phyloP scores from a whole-genome alignment of 2,329 filamentous ascomycete genomes.

The Nannizzia gypsea region DNA sequence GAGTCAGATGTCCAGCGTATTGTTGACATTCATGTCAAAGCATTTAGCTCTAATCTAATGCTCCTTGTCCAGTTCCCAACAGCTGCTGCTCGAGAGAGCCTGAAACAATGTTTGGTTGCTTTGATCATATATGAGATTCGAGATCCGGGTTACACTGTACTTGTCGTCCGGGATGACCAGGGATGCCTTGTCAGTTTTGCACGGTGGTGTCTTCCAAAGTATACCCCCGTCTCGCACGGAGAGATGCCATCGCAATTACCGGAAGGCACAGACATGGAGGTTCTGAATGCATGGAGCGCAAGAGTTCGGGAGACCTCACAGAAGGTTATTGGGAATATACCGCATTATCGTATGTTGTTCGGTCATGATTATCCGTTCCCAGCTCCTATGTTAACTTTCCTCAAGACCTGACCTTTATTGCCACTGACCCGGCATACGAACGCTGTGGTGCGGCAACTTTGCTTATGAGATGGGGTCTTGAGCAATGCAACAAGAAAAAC shows the following conservation, averaged over 20 bases:
- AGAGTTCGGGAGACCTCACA: neutral
- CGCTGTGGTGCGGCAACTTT: slow-evolving; percentile 14
- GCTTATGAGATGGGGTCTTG: slow-evolving; percentile 15
- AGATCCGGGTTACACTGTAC: slow-evolving; percentile 13
- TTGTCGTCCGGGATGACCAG: slow-evolving; percentile 12
- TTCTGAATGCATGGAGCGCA: neutral
- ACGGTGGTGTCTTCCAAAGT: neutral
- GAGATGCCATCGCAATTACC: neutral
- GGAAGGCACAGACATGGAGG: neutral
- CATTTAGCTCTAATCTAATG: slow-evolving; percentile 17
- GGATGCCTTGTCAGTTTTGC: neutral
- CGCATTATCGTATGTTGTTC: neutral
- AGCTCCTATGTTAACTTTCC: neutral
- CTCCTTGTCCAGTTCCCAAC: slow-evolving; percentile 20
- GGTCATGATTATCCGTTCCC: no score
- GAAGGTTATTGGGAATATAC: neutral
- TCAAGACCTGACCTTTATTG: slow-evolving; percentile 16
- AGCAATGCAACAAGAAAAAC: slow-evolving; percentile 9
- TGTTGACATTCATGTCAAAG: slow-evolving; percentile 19
- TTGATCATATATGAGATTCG: slow-evolving; percentile 15
- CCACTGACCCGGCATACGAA: slow-evolving; percentile 14
- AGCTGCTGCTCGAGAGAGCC: slow-evolving; percentile 12
- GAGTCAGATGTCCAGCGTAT: slow-evolving; percentile 16
- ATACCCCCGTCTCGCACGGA: neutral
- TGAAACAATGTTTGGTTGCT: slow-evolving; percentile 13